These are phyloP conservation scores for Carpinus fangiana DNA, from an alignment of 306 rosid genomes.

Conservation along the genomic window DNA sequence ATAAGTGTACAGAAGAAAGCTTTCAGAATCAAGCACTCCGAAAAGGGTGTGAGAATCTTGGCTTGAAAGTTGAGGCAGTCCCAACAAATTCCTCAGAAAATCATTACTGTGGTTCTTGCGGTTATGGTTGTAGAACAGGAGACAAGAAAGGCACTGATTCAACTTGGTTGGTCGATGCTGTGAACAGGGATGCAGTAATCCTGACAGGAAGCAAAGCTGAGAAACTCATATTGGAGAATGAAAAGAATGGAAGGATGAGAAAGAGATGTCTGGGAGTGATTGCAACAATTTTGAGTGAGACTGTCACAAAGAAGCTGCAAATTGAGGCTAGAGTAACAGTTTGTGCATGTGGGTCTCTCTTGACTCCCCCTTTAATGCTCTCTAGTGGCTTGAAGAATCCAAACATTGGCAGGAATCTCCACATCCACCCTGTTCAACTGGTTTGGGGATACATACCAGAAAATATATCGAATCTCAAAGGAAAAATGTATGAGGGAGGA, in stretches of 20 bases:
- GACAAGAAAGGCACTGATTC: slow-evolving; percentile 72
- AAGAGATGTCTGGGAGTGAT: slow-evolving; percentile 68
- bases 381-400: slow-evolving; percentile 74
- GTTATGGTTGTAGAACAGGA: slow-evolving; percentile 74
- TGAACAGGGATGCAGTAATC: slow-evolving; percentile 70
- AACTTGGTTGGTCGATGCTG: slow-evolving; percentile 89
- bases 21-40: slow-evolving; percentile 71
- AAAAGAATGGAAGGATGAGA: slow-evolving; percentile 33
- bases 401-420: slow-evolving; percentile 79
- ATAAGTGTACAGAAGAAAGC: slow-evolving; percentile 47
- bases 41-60: slow-evolving; percentile 77
- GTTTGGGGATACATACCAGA: slow-evolving; percentile 90
- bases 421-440: slow-evolving; percentile 70
- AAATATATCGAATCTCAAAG: slow-evolving; percentile 41
- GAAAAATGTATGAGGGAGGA: slow-evolving; percentile 73
- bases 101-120: slow-evolving; percentile 85
- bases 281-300: slow-evolving; percentile 49
- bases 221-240: slow-evolving; percentile 47
- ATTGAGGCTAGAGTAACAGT: slow-evolving; percentile 77
- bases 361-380: slow-evolving; percentile 74
- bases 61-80: slow-evolving; percentile 65
- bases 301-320: slow-evolving; percentile 56
- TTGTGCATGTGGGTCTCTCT: slow-evolving; percentile 76
- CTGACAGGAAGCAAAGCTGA: slow-evolving; percentile 84
- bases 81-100: slow-evolving; percentile 63